Percentiles rank a stretch among this genome's conserved stretches.
Conservation (phyloP, 1,139 yeast species). For the Hyphopichia fennica region DNA sequence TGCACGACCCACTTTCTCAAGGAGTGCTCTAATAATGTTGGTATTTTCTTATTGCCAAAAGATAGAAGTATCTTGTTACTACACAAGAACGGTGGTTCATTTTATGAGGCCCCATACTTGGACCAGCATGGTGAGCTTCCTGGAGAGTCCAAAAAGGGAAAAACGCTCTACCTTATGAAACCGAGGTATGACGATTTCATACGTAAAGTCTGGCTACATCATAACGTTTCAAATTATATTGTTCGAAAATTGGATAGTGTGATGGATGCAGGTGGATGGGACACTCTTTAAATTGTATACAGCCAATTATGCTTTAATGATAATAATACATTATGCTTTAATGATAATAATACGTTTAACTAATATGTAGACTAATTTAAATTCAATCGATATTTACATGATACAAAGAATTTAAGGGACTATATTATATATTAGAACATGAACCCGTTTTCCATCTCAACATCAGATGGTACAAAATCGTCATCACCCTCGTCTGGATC, state of each 20-base stretch:
- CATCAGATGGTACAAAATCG: background rate
- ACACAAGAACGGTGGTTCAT: constrained; percentile 75
- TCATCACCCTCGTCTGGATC: constrained; percentile 12
- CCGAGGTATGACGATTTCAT: constrained; percentile 67
- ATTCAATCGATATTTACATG: background rate
- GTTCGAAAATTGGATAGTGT: constrained; percentile 78
- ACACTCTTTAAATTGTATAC: constrained; percentile 61
- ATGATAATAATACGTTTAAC: background rate
- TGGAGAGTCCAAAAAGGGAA: constrained; percentile 68
- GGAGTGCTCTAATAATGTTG: constrained; percentile 71
- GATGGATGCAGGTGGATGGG: constrained; percentile 95
- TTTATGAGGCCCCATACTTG: constrained; percentile 79
- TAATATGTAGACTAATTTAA: background rate
- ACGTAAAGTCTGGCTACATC: constrained; percentile 73
- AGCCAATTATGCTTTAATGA: background rate
- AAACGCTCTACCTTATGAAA: constrained; percentile 67
- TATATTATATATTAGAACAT: background rate
- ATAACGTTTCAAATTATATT: constrained; percentile 73
- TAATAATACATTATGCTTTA: background rate
- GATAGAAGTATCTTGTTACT: constrained; percentile 69
- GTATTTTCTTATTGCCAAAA: constrained; percentile 77
- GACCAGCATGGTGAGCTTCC: constrained; percentile 89
- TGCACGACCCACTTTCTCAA: constrained; percentile 64
- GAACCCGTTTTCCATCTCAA: background rate
- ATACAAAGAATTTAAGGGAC: background rate